Base-by-base conservation (phyloP, 371 early-diverging fungal genomes). In the Rhizopus arrhizus region DNA sequence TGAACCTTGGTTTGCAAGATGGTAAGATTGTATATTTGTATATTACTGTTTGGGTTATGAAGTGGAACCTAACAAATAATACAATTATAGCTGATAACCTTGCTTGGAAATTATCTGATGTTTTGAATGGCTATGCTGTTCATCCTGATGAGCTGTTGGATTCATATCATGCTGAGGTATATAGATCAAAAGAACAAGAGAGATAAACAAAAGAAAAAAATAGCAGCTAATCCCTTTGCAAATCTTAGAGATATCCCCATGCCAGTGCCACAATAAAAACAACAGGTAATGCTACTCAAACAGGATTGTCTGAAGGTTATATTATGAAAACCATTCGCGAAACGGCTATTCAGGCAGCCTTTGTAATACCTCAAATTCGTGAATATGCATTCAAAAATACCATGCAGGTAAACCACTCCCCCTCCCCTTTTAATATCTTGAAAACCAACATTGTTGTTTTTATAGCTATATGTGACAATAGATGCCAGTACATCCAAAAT, bases 101-200 rank as follows among this genome's bases (percentile, higher is more conserved):
- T 46, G 75, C 72, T 28, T 78, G 79, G 79, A 78, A 78, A 32
- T 38, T 78, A 31, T 75, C 79, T 2, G 50, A 66, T 22, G 79
- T 72, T 1, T 48, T 78, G 13, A 68, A 62, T 0, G 66, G 65
- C 0, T 31, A 56, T 10, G 53, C 69, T 4, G 34, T 57, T 12
- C 58, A 73, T 28, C 66, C 70, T 10, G 76, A 78, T 12, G 46
- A 48, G n/a, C 41, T 78, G 7, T 41, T 78, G 5, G 66, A 78
- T 33, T 75, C 75, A 0, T 78, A 72, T 35, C 47, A 51, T 41
- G 16, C 13, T 1, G 79, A 78, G 58, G 75, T 75, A 69, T 34
- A 34, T 51, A 10, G 13, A 48, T 10, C 28, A 48, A 47, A 11
- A 36, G 34, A 33, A 28, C 40, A 41, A 22, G 1, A 22, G 22